Percentiles rank a stretch among this genome's conserved stretches.
Evolutionary conservation across 768 basidiomycete genomes (phyloP).

Genomic region (Serendipita indica): DNA sequence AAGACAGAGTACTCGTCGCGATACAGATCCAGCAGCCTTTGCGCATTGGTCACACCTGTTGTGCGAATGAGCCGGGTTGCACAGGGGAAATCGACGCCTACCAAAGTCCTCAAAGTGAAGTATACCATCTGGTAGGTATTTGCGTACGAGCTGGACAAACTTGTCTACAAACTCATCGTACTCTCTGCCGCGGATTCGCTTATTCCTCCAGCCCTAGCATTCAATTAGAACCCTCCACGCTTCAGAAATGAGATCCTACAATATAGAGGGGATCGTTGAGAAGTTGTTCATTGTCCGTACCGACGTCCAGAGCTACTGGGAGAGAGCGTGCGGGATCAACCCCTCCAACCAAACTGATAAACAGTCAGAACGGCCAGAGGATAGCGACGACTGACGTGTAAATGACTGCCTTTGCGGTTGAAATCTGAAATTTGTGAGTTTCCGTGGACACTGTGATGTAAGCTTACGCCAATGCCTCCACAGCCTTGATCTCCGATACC

Average conservation of each 20-base stretch:
- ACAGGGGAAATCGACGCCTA: neutral
- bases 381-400: conserved; percentile 37
- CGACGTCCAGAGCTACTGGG: conserved; percentile 55
- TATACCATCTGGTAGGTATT: conserved; percentile 48
- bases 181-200: conserved; percentile 51
- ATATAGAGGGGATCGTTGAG: conserved; percentile 52
- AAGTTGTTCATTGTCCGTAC: conserved; percentile 53
- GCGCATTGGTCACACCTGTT: conserved; percentile 51
- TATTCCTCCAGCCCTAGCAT: conserved; percentile 53
- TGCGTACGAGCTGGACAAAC: conserved; percentile 66
- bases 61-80: conserved; percentile 32
- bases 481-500: conserved; percentile 69
- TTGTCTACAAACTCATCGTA: conserved; percentile 71
- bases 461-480: conserved; percentile 25
- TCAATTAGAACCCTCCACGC: neutral
- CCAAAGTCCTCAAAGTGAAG: conserved; percentile 79
- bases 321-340: conserved; percentile 46
- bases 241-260: conserved; percentile 25
- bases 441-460: neutral
- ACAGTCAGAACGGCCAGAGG: neutral
- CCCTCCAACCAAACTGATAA: conserved; percentile 44
- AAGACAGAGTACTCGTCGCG: conserved; percentile 50
- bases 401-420: conserved; percentile 62
- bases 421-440: conserved; percentile 33
- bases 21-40: conserved; percentile 48